Evolutionary conservation across 306 rosid genomes (phyloP).

Genomic region (Rubus parviflorus): DNA sequence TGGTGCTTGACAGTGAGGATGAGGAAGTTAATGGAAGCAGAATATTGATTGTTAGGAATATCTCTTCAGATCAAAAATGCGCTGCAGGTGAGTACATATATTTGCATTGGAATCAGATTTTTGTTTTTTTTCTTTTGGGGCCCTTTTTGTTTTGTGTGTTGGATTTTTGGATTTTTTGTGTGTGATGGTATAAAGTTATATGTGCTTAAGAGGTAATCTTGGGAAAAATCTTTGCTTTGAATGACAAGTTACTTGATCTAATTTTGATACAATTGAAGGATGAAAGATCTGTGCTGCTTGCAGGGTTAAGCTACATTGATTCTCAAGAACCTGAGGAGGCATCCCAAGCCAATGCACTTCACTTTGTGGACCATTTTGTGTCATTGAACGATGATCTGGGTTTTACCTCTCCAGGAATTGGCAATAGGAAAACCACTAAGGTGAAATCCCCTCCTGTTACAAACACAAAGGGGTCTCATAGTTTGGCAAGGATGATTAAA

Average conservation of each 20-base stretch:
- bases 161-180: background rate
- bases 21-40: conserved; percentile 50
- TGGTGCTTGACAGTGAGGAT: conserved; percentile 89
- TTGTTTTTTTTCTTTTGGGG: background rate
- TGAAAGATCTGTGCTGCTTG: conserved; percentile 13
- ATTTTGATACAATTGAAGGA: conserved; percentile 21
- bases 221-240: conserved; percentile 13
- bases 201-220: background rate
- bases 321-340: conserved; percentile 47
- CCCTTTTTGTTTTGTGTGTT: background rate
- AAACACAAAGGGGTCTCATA: conserved; percentile 43
- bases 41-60: conserved; percentile 19
- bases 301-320: conserved; percentile 29
- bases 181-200: background rate
- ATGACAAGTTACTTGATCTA: conserved; percentile 37
- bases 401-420: conserved; percentile 30
- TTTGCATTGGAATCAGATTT: conserved; percentile 9
- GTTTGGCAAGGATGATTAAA: conserved; percentile 50
- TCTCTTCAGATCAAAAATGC: conserved; percentile 24
- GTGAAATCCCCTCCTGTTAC: conserved; percentile 45
- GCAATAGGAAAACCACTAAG: conserved; percentile 26
- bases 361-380: conserved; percentile 62
- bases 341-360: conserved; percentile 53
- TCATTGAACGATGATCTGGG: conserved; percentile 30
- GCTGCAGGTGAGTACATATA: conserved; percentile 42